phyloP scores from a whole-genome alignment of 352 stramenopile species.

The Globisporangium rhizosaccharum region DNA sequence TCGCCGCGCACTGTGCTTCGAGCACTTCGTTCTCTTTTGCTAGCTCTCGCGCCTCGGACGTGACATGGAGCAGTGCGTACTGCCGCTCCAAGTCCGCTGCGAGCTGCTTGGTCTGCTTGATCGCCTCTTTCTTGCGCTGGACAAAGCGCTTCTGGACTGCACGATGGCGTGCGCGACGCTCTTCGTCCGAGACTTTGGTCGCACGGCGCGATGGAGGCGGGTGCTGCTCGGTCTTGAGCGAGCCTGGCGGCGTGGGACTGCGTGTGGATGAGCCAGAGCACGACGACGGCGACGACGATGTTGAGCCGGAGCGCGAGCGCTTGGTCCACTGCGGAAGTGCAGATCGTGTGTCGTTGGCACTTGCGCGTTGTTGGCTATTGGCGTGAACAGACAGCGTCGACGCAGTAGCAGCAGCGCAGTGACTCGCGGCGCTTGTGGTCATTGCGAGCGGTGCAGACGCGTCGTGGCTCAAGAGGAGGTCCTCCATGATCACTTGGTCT shows the following conservation, averaged over 20 bases:
- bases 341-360: too few relatives aligned
- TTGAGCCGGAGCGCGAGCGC: conserved; percentile 4
- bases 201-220: not conserved
- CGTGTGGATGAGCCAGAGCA: not conserved
- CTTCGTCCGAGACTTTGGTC: conserved; percentile 22
- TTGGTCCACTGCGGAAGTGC: not conserved
- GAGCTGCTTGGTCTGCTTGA: conserved; percentile 28
- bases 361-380: too few relatives aligned
- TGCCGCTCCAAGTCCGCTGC: conserved; percentile 31
- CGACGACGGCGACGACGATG: not conserved
- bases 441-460: not conserved
- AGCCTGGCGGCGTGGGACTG: not conserved
- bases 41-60: conserved; percentile 24
- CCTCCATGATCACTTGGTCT: conserved; percentile 57
- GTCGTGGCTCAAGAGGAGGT: conserved; percentile 31
- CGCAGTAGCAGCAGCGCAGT: not conserved
- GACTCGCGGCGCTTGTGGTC: not conserved
- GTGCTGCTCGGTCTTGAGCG: not conserved
- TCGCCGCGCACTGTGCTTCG: conserved; percentile 10
- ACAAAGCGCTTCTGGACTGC: conserved; percentile 48
- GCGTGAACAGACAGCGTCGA: not conserved
- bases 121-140: conserved; percentile 48
- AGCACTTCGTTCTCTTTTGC: conserved; percentile 30
- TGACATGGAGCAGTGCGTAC: conserved; percentile 30
- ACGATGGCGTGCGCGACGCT: conserved; percentile 39